Conservation (phyloP, 106 monocot species). For the Allium fistulosum region DNA sequence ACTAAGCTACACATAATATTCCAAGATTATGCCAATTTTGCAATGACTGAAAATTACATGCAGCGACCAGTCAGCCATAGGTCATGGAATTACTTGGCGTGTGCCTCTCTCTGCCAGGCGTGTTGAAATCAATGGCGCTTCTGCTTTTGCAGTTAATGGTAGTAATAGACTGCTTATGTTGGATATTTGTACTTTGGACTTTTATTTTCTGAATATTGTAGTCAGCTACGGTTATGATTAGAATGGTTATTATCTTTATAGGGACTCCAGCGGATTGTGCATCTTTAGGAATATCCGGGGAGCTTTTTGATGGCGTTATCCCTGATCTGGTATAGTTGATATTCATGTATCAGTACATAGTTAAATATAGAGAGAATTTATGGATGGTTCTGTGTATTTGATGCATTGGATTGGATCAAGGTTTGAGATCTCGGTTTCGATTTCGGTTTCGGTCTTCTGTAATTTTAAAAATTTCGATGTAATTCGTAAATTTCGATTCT, state of each 20-base stretch:
- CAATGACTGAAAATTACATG: background rate
- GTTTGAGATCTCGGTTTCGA: too few relatives aligned
- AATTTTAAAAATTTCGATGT: too few relatives aligned
- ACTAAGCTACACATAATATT: too few relatives aligned
- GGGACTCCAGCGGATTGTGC: slow-evolving; percentile 95
- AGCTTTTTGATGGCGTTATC: slow-evolving; percentile 66
- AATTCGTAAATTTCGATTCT: too few relatives aligned
- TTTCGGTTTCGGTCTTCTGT: too few relatives aligned
- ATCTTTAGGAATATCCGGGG: slow-evolving; percentile 75
- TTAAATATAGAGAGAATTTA: too few relatives aligned
- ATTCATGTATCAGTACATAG: background rate
- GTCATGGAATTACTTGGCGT: slow-evolving; percentile 79
- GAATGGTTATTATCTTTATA: slow-evolving; percentile 11
- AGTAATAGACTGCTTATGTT: background rate
- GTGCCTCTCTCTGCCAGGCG: slow-evolving; percentile 43
- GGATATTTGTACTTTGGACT: background rate
- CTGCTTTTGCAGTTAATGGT: slow-evolving; percentile 52
- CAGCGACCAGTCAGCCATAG: slow-evolving; percentile 79
- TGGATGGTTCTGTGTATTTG: too few relatives aligned
- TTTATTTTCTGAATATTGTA: background rate
- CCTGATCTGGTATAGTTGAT: slow-evolving; percentile 71
- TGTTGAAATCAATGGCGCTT: slow-evolving; percentile 66
- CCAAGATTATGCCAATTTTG: too few relatives aligned
- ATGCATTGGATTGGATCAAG: too few relatives aligned
- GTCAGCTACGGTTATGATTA: too few relatives aligned